These are phyloP conservation scores for Spathaspora passalidarum DNA, from an alignment of 805 yeast genomes.

Conservation along the genomic window DNA sequence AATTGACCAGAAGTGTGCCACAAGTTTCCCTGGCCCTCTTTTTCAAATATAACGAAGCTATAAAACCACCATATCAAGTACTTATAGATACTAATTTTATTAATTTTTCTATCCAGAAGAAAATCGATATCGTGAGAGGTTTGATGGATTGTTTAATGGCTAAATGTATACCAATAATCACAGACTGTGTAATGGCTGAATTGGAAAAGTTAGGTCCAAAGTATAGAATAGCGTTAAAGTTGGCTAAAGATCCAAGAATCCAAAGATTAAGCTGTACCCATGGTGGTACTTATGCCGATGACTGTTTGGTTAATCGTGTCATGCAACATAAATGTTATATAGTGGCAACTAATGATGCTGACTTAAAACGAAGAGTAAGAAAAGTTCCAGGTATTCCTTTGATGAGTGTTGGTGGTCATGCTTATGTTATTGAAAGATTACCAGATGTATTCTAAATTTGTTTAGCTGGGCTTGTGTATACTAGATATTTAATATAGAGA, in stretches of 20 bases:
- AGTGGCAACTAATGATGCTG: conserved; percentile 98
- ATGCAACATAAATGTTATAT: conserved; percentile 95
- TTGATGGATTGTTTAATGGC: conserved; percentile 96
- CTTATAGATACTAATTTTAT: conserved; percentile 95
- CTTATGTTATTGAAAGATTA: conserved; percentile 88
- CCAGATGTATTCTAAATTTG: conserved; percentile 79
- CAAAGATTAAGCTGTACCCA: conserved; percentile 85
- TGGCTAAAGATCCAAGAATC: conserved; percentile 93
- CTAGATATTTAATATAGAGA: neutral
- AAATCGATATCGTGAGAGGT: conserved; percentile 90
- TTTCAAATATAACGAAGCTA: conserved; percentile 90
- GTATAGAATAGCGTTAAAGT: conserved; percentile 85
- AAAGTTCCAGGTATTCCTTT: conserved; percentile 97
- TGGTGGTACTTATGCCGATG: conserved; percentile 97
- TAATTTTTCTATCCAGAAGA: conserved; percentile 94
- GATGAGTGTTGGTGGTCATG: conserved; percentile 92
- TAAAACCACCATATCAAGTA: conserved; percentile 97
- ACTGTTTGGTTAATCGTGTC: conserved; percentile 89
- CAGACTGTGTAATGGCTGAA: conserved; percentile 98
- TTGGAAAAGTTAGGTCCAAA: conserved; percentile 93
- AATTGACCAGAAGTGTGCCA: conserved; percentile 55
- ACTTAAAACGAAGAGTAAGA: conserved; percentile 86
- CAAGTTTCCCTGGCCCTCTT: conserved; percentile 95
- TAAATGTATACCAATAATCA: conserved; percentile 90
- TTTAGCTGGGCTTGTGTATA: neutral